Evolutionary conservation across 208 protist genomes (phyloP).

Genomic region (Wallacemonas sp.): DNA sequence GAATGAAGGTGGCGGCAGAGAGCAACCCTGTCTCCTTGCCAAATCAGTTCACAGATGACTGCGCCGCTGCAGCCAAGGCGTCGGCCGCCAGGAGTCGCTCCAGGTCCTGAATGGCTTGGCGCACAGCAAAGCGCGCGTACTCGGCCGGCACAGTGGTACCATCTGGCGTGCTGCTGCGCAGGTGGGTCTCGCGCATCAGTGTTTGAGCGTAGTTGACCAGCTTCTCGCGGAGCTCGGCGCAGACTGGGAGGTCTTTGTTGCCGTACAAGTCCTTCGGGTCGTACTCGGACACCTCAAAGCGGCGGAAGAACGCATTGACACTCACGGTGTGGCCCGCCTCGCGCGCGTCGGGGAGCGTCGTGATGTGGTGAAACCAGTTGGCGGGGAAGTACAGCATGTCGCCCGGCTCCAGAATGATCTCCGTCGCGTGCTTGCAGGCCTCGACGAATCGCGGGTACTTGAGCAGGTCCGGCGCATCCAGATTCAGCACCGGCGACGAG

Average conservation of each 20-base stretch:
- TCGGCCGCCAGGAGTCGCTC: constrained; percentile 52
- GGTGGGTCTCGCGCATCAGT: constrained; percentile 20
- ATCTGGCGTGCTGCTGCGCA: constrained; percentile 7
- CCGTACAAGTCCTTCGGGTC: constrained; percentile 90
- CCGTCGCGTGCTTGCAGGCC: constrained; percentile 64
- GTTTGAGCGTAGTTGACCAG: constrained; percentile 36
- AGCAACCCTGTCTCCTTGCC: too few species aligned
- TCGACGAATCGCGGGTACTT: constrained; percentile 86
- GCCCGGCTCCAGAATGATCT: constrained; percentile 83
- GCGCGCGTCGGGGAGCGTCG: constrained; percentile 36
- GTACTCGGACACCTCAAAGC: constrained; percentile 64
- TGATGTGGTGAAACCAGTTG: constrained; percentile 93
- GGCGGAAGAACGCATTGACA: constrained; percentile 91
- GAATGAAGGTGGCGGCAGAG: too few species aligned
- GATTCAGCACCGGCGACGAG: constrained; percentile 82
- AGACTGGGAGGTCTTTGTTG: constrained; percentile 84
- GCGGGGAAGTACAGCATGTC: constrained; percentile 95
- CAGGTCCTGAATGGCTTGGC: constrained; percentile 81
- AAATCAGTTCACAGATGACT: too few species aligned
- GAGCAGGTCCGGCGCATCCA: constrained; percentile 71
- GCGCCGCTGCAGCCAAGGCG: constrained; percentile 16
- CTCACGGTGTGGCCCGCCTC: constrained; percentile 58
- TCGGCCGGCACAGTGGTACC: constrained; percentile 28
- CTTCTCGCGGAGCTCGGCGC: constrained; percentile 39
- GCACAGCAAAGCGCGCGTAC: constrained; percentile 82